Conservation (phyloP, 163 green algal genomes). For the Scenedesmus sp. region DNA sequence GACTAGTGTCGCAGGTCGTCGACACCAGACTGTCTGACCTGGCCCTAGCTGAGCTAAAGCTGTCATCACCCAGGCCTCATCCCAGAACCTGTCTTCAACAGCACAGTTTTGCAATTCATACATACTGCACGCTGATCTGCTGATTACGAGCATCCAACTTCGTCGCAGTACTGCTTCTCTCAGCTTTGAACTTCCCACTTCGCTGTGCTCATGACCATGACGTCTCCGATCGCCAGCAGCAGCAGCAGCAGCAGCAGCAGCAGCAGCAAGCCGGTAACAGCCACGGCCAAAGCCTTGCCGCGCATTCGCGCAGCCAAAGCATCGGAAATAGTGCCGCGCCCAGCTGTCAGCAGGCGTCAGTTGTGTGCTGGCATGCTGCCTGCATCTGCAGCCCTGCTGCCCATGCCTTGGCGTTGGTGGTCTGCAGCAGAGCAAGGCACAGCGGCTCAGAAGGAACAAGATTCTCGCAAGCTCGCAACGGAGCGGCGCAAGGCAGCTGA, state of each 20-base stretch:
- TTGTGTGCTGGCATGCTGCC: not conserved
- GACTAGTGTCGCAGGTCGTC: not conserved
- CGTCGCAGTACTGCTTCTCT: not conserved
- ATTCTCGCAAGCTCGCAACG: not conserved
- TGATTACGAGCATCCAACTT: not conserved
- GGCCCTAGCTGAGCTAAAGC: not conserved
- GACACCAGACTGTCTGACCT: no score
- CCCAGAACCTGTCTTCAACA: not conserved
- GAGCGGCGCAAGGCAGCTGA: slow-evolving; percentile 12
- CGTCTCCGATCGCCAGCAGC: not conserved
- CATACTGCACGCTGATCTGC: no score
- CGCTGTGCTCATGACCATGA: not conserved
- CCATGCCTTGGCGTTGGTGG: not conserved
- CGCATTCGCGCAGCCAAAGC: not conserved
- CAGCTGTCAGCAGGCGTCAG: not conserved
- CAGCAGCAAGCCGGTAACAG: not conserved
- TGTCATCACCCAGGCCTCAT: not conserved
- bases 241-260: not conserved
- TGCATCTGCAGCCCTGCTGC: not conserved
- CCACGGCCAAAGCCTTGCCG: not conserved
- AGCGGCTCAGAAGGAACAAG: not conserved
- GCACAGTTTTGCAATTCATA: not conserved
- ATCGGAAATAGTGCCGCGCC: not conserved
- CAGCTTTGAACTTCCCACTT: not conserved
- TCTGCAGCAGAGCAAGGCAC: not conserved